phyloP scores from a whole-genome alignment of 768 basidiomycete species.

The Psilocybe azurescens region DNA sequence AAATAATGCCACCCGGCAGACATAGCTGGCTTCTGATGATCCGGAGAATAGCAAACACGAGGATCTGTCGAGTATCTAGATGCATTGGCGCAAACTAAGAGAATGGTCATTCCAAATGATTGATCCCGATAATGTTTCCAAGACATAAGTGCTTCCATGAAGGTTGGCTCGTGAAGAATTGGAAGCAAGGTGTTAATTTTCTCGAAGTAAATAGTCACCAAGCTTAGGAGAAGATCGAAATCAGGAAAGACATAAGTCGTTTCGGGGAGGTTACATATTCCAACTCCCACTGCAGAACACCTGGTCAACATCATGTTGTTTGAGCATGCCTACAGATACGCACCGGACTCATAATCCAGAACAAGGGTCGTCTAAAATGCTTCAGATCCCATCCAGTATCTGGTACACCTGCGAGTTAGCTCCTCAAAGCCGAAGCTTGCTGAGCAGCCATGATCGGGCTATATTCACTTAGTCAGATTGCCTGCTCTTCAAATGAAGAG shows the following conservation, averaged over 20 bases:
- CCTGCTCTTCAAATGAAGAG: too few relatives aligned
- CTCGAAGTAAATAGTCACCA: constrained; percentile 72
- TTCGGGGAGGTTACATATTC: constrained; percentile 19
- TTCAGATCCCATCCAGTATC: neutral
- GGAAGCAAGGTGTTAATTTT: constrained; percentile 61
- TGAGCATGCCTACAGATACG: constrained; percentile 13
- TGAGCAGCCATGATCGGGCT: constrained; percentile 4
- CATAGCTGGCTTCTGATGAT: constrained; percentile 33
- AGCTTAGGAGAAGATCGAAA: constrained; percentile 47
- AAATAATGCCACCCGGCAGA: constrained; percentile 72
- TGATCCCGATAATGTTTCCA: constrained; percentile 54
- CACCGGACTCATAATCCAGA: constrained; percentile 41
- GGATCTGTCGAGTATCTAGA: constrained; percentile 64
- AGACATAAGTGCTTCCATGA: constrained; percentile 55
- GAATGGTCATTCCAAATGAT: constrained; percentile 61
- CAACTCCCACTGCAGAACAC: constrained; percentile 41
- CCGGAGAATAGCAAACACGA: constrained; percentile 49
- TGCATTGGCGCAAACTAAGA: constrained; percentile 76
- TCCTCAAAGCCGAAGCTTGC: constrained; percentile 1
- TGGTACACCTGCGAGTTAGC: neutral
- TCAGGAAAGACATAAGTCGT: constrained; percentile 50
- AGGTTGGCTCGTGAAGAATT: constrained; percentile 75
- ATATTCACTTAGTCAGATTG: neutral
- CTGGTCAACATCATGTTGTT: neutral
- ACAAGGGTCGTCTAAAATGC: neutral